Conservation (phyloP, 257 asterid genomes). For the Coffea canephora region DNA sequence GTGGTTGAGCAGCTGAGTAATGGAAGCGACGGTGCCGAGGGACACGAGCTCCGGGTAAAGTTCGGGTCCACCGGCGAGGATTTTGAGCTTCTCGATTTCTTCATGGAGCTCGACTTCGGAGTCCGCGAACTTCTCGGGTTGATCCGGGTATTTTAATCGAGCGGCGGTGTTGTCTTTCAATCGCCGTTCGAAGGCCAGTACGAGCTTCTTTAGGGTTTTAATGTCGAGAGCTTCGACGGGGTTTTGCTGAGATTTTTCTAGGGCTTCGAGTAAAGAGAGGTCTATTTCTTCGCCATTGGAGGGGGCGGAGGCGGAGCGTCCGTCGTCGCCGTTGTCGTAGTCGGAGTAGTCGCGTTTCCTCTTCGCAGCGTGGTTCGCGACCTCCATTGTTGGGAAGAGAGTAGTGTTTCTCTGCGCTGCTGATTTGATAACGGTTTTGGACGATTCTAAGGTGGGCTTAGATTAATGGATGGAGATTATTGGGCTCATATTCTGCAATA, state of each 20-base stretch:
- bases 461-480: not conserved
- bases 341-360: slow-evolving; percentile 55
- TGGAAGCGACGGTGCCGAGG: slow-evolving; percentile 74
- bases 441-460: not conserved
- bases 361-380: slow-evolving; percentile 31
- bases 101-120: slow-evolving; percentile 94
- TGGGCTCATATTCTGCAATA: not conserved
- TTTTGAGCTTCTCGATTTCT: slow-evolving; percentile 84
- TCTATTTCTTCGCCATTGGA: slow-evolving; percentile 37
- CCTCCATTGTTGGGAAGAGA: slow-evolving; percentile 9
- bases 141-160: slow-evolving; percentile 91
- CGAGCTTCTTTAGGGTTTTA: slow-evolving; percentile 80
- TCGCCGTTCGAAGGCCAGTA: slow-evolving; percentile 89
- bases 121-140: slow-evolving; percentile 93
- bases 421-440: not conserved
- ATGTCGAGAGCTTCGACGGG: slow-evolving; percentile 77
- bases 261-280: slow-evolving; percentile 87
- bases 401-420: not conserved
- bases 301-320: slow-evolving; percentile 29
- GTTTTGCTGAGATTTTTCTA: slow-evolving; percentile 71
- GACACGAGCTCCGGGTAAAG: slow-evolving; percentile 86
- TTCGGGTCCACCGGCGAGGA: slow-evolving; percentile 92
- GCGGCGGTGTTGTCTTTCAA: slow-evolving; percentile 88
- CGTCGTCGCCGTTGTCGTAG: slow-evolving; percentile 11
- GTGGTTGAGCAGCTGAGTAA: slow-evolving; percentile 71